phyloP scores from a whole-genome alignment of 2,329 filamentous ascomycete species.

The Capronia epimyces region DNA sequence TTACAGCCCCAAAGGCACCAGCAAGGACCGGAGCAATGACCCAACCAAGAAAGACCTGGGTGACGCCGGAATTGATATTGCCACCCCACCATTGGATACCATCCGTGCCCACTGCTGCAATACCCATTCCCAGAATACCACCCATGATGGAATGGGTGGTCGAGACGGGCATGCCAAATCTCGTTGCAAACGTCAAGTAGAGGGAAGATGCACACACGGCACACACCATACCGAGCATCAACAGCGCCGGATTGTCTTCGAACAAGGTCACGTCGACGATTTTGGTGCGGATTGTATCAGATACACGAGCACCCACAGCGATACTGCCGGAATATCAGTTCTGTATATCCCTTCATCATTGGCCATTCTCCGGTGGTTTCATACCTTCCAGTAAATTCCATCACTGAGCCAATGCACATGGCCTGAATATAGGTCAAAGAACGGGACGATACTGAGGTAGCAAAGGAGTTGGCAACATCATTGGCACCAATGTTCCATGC shows the following conservation, averaged over 20 bases:
- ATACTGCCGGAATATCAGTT: conserved; percentile 33
- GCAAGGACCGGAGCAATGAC: conserved; percentile 65
- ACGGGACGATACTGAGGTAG: conserved; percentile 72
- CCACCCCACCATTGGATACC: conserved; percentile 65
- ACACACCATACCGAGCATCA: conserved; percentile 62
- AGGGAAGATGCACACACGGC: conserved; percentile 58
- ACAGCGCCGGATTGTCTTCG: conserved; percentile 55
- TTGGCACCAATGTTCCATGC: conserved; percentile 75
- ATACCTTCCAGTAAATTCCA: conserved; percentile 55
- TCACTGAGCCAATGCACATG: conserved; percentile 60
- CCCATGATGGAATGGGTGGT: conserved; percentile 61
- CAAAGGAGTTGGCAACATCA: conserved; percentile 79
- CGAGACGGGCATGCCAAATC: conserved; percentile 65
- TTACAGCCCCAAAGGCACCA: conserved; percentile 57
- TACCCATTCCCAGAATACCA: conserved; percentile 62
- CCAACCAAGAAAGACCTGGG: conserved; percentile 33
- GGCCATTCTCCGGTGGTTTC: too few species aligned
- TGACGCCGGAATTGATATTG: conserved; percentile 56
- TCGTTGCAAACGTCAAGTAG: conserved; percentile 76
- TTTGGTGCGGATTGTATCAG: conserved; percentile 72
- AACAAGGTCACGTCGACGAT: conserved; percentile 60
- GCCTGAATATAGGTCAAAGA: conserved; percentile 66
- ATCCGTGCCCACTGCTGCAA: conserved; percentile 57
- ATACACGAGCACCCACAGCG: conserved; percentile 61
- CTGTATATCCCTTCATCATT: too few species aligned